Evolutionary conservation across 768 basidiomycete genomes (phyloP).

Genomic region (Lactarius trivialis): DNA sequence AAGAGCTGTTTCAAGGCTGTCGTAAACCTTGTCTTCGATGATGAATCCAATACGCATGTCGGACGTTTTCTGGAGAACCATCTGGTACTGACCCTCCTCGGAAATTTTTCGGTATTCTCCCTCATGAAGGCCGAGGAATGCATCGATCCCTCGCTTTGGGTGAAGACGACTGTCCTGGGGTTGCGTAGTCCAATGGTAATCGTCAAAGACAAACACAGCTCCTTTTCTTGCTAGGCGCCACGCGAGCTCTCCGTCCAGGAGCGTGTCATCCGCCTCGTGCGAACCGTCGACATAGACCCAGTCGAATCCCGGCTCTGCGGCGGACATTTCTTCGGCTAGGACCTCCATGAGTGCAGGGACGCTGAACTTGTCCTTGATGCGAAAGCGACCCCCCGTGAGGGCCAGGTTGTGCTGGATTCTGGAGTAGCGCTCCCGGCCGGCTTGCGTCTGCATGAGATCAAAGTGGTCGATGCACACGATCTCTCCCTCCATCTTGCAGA

Average conservation of each 20-base stretch:
- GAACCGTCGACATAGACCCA: conserved; percentile 58
- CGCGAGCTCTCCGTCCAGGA: conserved; percentile 53
- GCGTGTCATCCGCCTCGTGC: conserved; percentile 52
- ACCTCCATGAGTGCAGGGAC: conserved; percentile 43
- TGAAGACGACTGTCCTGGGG: conserved; percentile 44
- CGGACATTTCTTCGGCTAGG: conserved; percentile 40
- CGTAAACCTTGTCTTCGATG: conserved; percentile 22
- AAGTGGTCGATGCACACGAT: conserved; percentile 55
- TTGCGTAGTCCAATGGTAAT: conserved; percentile 49
- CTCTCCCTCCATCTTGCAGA: conserved; percentile 40
- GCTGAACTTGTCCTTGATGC: conserved; percentile 48
- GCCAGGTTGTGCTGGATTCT: conserved; percentile 44
- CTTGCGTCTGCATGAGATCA: conserved; percentile 44
- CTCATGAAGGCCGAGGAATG: conserved; percentile 44
- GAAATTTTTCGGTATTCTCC: conserved; percentile 43
- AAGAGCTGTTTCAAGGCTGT: conserved; percentile 25
- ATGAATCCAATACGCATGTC: conserved; percentile 52
- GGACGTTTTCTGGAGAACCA: conserved; percentile 43
- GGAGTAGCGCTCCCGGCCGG: conserved; percentile 40
- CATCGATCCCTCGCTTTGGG: conserved; percentile 50
- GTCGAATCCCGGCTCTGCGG: conserved; percentile 40
- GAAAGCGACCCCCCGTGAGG: conserved; percentile 38
- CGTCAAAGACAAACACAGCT: conserved; percentile 51
- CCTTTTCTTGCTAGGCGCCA: conserved; percentile 49
- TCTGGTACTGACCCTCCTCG: conserved; percentile 39